Base-by-base conservation (phyloP, 2,329 filamentous ascomycete genomes). In the Harringtonia aguacate region DNA sequence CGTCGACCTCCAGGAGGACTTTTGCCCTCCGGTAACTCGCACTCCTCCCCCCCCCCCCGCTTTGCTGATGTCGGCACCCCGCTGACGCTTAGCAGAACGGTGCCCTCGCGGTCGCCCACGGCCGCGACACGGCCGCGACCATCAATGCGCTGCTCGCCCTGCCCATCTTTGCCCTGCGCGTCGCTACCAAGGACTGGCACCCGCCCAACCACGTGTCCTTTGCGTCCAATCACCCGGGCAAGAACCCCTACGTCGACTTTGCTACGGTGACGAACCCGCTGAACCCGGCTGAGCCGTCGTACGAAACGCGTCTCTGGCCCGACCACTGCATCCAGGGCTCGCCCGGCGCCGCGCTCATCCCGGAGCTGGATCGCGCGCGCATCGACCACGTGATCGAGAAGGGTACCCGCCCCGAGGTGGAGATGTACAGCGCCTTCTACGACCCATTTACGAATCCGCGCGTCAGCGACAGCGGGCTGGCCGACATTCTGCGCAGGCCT, bases 101-200 rank as follows among this genome's bases (percentile, higher is more conserved):
- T 50, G 72, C 86, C n/a, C 79, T 98, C 41, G 82, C 87, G 28
- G 86, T 97, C n/a, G 58, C 76, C 44, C 66, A 73, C 40, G 92
- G 81, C 51, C 82, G 86, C 51, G 66, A 75, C 50, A 80, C 94
- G 47, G 73, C 81, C 9, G 70, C 78, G 3, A 52, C 72, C 17
- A 73, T 97, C 64, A 95, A 95, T 68, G 52, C 64, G 39, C 79
- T 97, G 37, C 77, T 97, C 45, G 52, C 62, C 5, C 70, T 82
- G 21, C 80, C 84, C 6, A 75, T 78, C 38, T 94, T 95, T 58
- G 62, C 68, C 33, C 60, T 84, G 55, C 86, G 82, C 53, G 67
- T 97, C 52, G 87, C 86, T 36, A 95, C 90, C n/a, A 83, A 87
- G 59, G 92, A 98, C 74, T 94, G 79, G 70, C 92, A 98, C 59